Percentiles rank a stretch among this genome's conserved stretches.
These are phyloP conservation scores for Trametes pubescens DNA, from an alignment of 1,284 basidiomycete species.

Conservation along the genomic window DNA sequence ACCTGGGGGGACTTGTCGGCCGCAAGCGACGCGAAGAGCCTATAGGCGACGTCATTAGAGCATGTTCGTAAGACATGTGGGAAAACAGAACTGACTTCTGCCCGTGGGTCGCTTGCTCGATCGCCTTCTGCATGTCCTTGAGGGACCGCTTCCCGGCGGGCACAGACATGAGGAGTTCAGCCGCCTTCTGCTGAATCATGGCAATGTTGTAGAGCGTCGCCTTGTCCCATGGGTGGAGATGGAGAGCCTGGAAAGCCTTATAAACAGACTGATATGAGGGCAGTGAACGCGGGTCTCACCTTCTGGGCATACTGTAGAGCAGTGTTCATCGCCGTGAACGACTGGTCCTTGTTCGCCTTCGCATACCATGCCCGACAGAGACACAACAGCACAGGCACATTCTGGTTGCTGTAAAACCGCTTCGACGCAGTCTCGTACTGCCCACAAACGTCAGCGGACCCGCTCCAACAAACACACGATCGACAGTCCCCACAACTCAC, in stretches of 20 bases:
- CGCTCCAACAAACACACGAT: neutral
- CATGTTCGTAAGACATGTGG: neutral
- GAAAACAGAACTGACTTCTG: constrained; percentile 69
- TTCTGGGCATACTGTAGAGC: constrained; percentile 83
- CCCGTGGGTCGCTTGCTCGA: constrained; percentile 86
- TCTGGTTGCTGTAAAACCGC: constrained; percentile 75
- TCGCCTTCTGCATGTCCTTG: constrained; percentile 79
- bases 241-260: constrained; percentile 67
- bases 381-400: constrained; percentile 80
- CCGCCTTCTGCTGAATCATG: constrained; percentile 95
- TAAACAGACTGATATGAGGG: neutral
- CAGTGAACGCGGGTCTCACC: constrained; percentile 47
- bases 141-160: constrained; percentile 79
- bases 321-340: constrained; percentile 79
- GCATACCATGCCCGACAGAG: constrained; percentile 92
- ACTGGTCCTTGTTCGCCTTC: constrained; percentile 89
- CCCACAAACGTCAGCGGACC: constrained; percentile 2
- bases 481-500: constrained; percentile 59
- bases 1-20: constrained; percentile 73
- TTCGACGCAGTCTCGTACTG: constrained; percentile 91
- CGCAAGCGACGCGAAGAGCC: constrained; percentile 85
- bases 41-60: constrained; percentile 39
- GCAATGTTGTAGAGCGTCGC: constrained; percentile 93
- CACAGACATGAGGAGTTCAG: constrained; percentile 85
- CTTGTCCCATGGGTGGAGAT: constrained; percentile 86